Percentiles rank a stretch among this genome's conserved stretches.
These are phyloP conservation scores for Hypoxylon cercidicola DNA, from an alignment of 495 filamentous ascomycete species.

Conservation along the genomic window DNA sequence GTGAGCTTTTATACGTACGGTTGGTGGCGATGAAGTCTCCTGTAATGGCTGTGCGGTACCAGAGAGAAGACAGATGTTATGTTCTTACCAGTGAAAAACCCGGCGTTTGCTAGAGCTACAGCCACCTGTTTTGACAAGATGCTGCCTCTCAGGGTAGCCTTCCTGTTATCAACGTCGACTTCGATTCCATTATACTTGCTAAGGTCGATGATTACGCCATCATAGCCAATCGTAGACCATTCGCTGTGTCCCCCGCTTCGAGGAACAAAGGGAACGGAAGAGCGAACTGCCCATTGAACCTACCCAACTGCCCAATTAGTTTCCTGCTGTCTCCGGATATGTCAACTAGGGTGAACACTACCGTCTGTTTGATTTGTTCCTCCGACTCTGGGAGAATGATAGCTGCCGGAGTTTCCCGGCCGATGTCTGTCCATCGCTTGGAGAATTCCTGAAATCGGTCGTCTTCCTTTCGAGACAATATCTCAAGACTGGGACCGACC, in stretches of 20 bases:
- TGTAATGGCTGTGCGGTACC: too few species aligned
- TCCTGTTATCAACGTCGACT: constrained; percentile 28
- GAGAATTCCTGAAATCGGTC: neutral
- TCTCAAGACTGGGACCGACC: neutral
- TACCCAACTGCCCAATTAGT: neutral
- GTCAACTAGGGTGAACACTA: constrained; percentile 1
- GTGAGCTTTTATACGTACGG: neutral
- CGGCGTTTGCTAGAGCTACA: constrained; percentile 29
- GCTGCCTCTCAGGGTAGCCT: constrained; percentile 39
- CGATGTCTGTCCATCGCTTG: constrained; percentile 43
- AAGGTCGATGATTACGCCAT: constrained; percentile 48
- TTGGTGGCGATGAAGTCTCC: neutral
- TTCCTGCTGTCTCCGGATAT: neutral
- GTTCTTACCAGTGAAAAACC: constrained; percentile 35
- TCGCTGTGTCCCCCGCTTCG: constrained; percentile 46
- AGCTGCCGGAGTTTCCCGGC: constrained; percentile 30
- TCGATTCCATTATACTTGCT: constrained; percentile 36
- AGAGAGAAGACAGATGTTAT: too few species aligned
- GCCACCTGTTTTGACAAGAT: constrained; percentile 43
- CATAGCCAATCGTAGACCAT: constrained; percentile 44
- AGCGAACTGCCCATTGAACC: constrained; percentile 25
- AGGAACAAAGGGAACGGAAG: constrained; percentile 43
- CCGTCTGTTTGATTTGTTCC: constrained; percentile 26
- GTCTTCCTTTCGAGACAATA: neutral
- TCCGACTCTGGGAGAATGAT: constrained; percentile 41